phyloP scores from a whole-genome alignment of 2,329 filamentous ascomycete species.

The Penicillium italicum region DNA sequence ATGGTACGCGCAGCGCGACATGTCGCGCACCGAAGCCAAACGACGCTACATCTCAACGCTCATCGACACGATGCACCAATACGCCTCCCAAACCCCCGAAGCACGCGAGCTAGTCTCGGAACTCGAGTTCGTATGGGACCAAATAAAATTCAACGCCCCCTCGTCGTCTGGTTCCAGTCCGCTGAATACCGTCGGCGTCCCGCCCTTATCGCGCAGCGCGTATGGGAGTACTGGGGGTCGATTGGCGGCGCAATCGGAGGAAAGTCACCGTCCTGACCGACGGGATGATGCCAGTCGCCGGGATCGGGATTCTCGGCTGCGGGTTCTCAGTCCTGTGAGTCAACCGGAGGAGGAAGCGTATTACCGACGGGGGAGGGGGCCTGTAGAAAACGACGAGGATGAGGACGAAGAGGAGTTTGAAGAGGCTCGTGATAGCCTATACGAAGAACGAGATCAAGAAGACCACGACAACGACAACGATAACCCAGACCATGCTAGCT shows the following conservation, averaged over 20 bases:
- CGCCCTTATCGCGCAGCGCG: conserved; percentile 26
- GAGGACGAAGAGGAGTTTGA: conserved; percentile 39
- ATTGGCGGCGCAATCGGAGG: conserved; percentile 35
- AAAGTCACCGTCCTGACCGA: conserved; percentile 36
- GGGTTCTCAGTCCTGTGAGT: conserved; percentile 79
- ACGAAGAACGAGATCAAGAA: conserved; percentile 31
- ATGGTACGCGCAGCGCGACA: conserved; percentile 81
- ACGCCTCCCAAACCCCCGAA: conserved; percentile 76
- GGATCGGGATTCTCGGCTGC: conserved; percentile 54
- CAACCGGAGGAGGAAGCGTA: conserved; percentile 63
- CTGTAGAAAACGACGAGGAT: conserved; percentile 21
- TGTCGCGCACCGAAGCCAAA: conserved; percentile 89
- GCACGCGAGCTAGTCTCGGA: conserved; percentile 84
- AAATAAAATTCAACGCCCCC: conserved; percentile 79
- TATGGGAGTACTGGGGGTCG: conserved; percentile 38
- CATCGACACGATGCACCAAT: conserved; percentile 95
- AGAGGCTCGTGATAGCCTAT: conserved; percentile 35
- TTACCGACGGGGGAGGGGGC: conserved; percentile 42
- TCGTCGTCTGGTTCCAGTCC: conserved; percentile 53
- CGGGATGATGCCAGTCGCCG: conserved; percentile 2
- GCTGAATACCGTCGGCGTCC: conserved; percentile 29
- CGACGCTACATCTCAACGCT: conserved; percentile 87
- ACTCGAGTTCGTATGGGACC: conserved; percentile 99
- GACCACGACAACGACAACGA: conserved; percentile 17
- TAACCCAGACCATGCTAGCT: conserved; percentile 44